Conservation (phyloP, 805 yeast genomes). For the Ogataea zsoltii region DNA sequence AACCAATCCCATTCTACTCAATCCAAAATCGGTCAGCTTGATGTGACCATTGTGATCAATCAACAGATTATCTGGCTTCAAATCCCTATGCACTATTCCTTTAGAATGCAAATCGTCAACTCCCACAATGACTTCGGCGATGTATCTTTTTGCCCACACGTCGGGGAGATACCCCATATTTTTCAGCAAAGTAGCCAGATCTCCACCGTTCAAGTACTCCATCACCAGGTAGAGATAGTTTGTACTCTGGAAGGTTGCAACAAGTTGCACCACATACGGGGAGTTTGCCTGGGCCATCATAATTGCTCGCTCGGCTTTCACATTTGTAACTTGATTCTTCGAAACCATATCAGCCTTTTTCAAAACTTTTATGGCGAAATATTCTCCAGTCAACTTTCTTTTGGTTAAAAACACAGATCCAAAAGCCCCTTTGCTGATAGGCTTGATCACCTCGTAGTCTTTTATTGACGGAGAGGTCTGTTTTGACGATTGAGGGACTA, state of each 20-base stretch:
- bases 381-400: slow-evolving; percentile 85
- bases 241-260: slow-evolving; percentile 83
- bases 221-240: slow-evolving; percentile 88
- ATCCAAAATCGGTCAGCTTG: slow-evolving; percentile 93
- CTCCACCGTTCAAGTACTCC: slow-evolving; percentile 97
- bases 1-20: slow-evolving; percentile 84
- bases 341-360: slow-evolving; percentile 95
- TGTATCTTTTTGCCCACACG: slow-evolving; percentile 81
- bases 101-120: slow-evolving; percentile 84
- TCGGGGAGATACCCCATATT: slow-evolving; percentile 82
- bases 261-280: slow-evolving; percentile 88
- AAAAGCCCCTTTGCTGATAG: slow-evolving; percentile 96
- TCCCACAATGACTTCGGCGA: slow-evolving; percentile 89
- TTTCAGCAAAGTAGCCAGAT: slow-evolving; percentile 82
- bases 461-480: slow-evolving; percentile 67
- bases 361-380: slow-evolving; percentile 90
- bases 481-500: slow-evolving; percentile 63
- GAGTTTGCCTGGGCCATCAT: slow-evolving; percentile 96
- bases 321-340: slow-evolving; percentile 93
- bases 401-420: slow-evolving; percentile 91
- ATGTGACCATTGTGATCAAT: slow-evolving; percentile 87
- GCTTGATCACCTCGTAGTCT: slow-evolving; percentile 89
- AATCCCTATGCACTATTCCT: slow-evolving; percentile 92
- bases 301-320: slow-evolving; percentile 93
- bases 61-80: slow-evolving; percentile 91